A percentile compares a stretch with the other conserved stretches of the same genome.
phyloP scores from a whole-genome alignment of 2,329 filamentous ascomycete genomes.

The Aspergillus sp. region DNA sequence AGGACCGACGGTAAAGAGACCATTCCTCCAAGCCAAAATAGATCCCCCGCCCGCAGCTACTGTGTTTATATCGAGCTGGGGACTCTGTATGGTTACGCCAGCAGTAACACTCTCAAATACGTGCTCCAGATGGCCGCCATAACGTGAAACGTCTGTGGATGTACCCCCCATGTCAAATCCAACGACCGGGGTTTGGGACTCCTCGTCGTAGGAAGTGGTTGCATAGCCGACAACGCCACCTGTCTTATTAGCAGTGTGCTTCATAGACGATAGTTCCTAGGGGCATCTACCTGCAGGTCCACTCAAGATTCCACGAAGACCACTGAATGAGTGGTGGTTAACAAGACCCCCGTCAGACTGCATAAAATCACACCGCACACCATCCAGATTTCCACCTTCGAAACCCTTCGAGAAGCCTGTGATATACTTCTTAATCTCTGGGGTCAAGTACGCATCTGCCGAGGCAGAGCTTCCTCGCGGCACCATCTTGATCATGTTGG shows the following conservation, averaged over 20 bases:
- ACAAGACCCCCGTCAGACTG: constrained; percentile 77
- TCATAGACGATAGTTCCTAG: constrained; percentile 51
- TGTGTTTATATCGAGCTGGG: constrained; percentile 91
- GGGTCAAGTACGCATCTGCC: constrained; percentile 74
- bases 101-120: constrained; percentile 93
- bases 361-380: constrained; percentile 90
- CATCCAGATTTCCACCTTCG: constrained; percentile 65
- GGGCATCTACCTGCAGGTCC: constrained; percentile 76
- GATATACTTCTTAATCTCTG: constrained; percentile 75
- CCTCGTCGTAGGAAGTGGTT: constrained; percentile 80
- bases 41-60: constrained; percentile 77
- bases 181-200: constrained; percentile 81
- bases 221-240: constrained; percentile 92
- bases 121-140: constrained; percentile 84
- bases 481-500: constrained; percentile 70
- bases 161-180: constrained; percentile 97
- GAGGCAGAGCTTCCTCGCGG: constrained; percentile 69
- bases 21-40: constrained; percentile 78
- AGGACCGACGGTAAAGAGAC: constrained; percentile 86
- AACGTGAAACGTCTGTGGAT: constrained; percentile 82
- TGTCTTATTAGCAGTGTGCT: constrained; percentile 32
- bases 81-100: constrained; percentile 86
- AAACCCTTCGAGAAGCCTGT: constrained; percentile 60
- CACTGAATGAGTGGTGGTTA: constrained; percentile 65
- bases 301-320: constrained; percentile 81